Base-by-base conservation (phyloP, 163 green algal genomes). In the Smithsoniella earleae region DNA sequence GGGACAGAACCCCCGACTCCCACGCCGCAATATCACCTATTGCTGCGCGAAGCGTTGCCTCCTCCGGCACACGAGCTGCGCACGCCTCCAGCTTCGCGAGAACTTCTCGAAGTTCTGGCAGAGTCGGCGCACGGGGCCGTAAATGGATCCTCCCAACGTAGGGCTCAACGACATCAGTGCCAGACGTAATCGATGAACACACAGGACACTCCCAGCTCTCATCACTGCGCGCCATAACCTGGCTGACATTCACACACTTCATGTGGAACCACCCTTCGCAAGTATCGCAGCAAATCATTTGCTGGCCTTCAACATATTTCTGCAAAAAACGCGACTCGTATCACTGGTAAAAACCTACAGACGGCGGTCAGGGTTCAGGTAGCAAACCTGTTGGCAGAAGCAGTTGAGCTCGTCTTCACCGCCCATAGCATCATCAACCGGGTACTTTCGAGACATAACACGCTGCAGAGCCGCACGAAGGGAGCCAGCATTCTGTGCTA, bases 261-360 rank as follows among this genome's bases (percentile, higher is more conserved):
- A 64, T 25, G 49, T 64, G 49, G 49, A 36, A 64, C 49, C 49
- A 64, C 8, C 49, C 49, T 6, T 27, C 49, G 49, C 49, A 64
- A 6, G 49, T 64, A 27, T 64, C 49, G 49, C 49, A 64, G 49
- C 49, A 10, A 6, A 64, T 27, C 49, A 64, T 64, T 27, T 64
- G 49, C 49, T 64, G 49, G 25, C 49, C 49, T 13, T 64, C 49
- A 25, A 36, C 49, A 13, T 64, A 64, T 18, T 64, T 27, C 49
- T 64, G 49, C 49, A 64, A 27, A 10, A 25, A 64, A 25, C 8
- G 25, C 49, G 49, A 10, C 25, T 64, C 49, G 33, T 64, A 13
- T 27, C 1, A 36, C 25, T 27, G 31, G 6, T 10, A 25, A 13
- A 18, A 25, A 64, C 25, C 8, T 27, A 64, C 49, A 27, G 8